phyloP scores from a whole-genome alignment of 2,329 filamentous ascomycete species.

The Fusarium chlamydosporum region DNA sequence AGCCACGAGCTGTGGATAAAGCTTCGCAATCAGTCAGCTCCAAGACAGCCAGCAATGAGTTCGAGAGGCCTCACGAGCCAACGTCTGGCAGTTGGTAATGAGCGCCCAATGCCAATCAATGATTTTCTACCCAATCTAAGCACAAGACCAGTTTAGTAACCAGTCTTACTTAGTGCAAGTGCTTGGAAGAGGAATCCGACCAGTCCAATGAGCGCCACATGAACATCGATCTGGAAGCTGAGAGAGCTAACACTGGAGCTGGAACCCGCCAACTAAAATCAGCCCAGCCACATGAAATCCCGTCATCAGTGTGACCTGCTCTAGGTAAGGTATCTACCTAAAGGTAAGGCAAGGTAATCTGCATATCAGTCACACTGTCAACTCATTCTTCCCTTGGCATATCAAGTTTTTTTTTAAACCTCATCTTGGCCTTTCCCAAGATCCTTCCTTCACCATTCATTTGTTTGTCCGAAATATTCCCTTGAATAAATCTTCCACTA shows the following conservation, averaged over 20 bases:
- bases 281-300: conserved; percentile 47
- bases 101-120: conserved; percentile 6
- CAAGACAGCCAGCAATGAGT: neutral
- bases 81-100: neutral
- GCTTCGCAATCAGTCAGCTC: conserved; percentile 19
- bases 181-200: conserved; percentile 34
- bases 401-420: conserved; percentile 28
- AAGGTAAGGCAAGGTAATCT: conserved; percentile 8
- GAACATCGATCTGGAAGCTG: conserved; percentile 16
- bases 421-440: conserved; percentile 2
- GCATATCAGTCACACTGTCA: conserved; percentile 13
- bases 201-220: conserved; percentile 21
- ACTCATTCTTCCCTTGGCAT: conserved; percentile 26
- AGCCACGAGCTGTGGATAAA: conserved; percentile 33
- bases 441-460: neutral
- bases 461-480: neutral
- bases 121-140: conserved; percentile 20
- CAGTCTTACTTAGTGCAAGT: conserved; percentile 3
- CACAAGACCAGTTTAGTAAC: neutral
- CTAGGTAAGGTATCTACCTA: neutral
- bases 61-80: conserved; percentile 38
- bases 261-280: conserved; percentile 1
- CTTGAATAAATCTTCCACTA: conserved; percentile 1
- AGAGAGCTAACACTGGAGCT: conserved; percentile 2
- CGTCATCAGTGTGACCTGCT: conserved; percentile 50